Percentiles rank a stretch among this genome's conserved stretches.
These are phyloP conservation scores for Neofusicoccum ribis DNA, from an alignment of 2,329 filamentous ascomycete genomes.

Conservation along the genomic window DNA sequence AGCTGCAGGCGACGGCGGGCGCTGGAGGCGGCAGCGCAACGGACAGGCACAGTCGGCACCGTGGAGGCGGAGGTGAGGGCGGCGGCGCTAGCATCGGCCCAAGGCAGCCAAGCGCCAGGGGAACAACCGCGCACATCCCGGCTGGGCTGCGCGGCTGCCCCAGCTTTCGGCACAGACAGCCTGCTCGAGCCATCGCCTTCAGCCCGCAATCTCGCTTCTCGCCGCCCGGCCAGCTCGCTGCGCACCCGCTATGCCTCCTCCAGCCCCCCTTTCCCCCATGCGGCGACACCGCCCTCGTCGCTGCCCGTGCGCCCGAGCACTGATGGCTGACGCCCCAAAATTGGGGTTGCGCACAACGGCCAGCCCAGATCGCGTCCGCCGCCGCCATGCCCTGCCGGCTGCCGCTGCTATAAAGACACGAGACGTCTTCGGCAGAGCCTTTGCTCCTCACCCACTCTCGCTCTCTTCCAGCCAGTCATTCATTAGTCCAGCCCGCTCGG, in stretches of 20 bases:
- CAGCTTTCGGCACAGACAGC: neutral
- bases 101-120: conserved; percentile 12
- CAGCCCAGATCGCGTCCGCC: neutral
- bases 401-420: conserved; percentile 37
- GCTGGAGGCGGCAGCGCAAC: too few species aligned
- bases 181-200: too few species aligned
- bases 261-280: neutral
- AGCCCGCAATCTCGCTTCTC: conserved; percentile 5
- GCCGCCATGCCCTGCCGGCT: neutral
- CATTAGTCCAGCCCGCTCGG: too few species aligned
- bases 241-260: neutral
- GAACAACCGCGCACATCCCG: neutral
- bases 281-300: neutral
- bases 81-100: neutral
- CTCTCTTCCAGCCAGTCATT: conserved; percentile 29
- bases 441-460: conserved; percentile 39
- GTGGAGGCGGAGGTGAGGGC: neutral
- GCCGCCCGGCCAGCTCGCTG: neutral
- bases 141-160: neutral
- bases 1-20: too few species aligned
- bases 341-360: conserved; percentile 2
- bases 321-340: neutral
- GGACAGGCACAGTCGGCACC: neutral
- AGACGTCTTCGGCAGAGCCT: conserved; percentile 22
- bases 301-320: neutral